Percentiles rank a stretch among this genome's conserved stretches.
Evolutionary conservation across 371 early-diverging fungal species (phyloP).

Genomic region (Apophysomyces ossiformis): DNA sequence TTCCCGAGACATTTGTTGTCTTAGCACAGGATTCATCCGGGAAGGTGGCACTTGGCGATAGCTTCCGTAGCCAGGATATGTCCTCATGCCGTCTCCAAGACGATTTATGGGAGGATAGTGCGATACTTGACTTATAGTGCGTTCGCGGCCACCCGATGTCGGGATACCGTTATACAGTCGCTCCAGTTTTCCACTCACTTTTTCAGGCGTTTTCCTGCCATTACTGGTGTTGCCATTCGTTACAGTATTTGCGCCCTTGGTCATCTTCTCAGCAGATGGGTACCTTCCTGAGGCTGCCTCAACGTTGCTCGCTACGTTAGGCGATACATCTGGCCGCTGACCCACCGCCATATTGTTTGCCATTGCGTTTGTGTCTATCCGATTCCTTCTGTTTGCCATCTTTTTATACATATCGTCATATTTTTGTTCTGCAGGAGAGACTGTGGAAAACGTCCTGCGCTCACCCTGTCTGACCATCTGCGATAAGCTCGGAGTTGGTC

Average conservation of each 20-base stretch:
- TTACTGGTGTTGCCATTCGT: slow-evolving; percentile 1
- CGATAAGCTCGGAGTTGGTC: slow-evolving; percentile 48
- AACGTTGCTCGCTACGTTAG: slow-evolving; percentile 5
- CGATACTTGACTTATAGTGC: slow-evolving; percentile 15
- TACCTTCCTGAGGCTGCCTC: slow-evolving; percentile 2
- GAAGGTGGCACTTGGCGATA: slow-evolving; percentile 1
- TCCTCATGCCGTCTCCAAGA: not conserved
- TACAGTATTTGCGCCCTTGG: not conserved
- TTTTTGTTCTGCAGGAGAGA: slow-evolving; percentile 51
- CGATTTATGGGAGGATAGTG: not conserved
- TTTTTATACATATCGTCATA: slow-evolving; percentile 55
- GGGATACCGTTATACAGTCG: slow-evolving; percentile 44
- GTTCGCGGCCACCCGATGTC: slow-evolving; percentile 30
- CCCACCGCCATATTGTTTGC: not conserved
- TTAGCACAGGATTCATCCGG: slow-evolving; percentile 28
- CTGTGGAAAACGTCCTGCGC: slow-evolving; percentile 46
- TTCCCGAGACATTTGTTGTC: slow-evolving; percentile 42
- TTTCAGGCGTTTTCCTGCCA: slow-evolving; percentile 25
- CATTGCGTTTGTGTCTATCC: slow-evolving; percentile 7
- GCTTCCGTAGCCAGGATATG: not conserved
- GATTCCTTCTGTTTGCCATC: slow-evolving; percentile 19
- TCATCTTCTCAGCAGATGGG: not conserved
- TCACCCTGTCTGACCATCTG: slow-evolving; percentile 53
- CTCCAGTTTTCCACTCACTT: slow-evolving; percentile 31
- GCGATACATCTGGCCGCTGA: slow-evolving; percentile 7